Conservation (phyloP, 352 stramenopile genomes). For the Globisporangium spiculum region DNA sequence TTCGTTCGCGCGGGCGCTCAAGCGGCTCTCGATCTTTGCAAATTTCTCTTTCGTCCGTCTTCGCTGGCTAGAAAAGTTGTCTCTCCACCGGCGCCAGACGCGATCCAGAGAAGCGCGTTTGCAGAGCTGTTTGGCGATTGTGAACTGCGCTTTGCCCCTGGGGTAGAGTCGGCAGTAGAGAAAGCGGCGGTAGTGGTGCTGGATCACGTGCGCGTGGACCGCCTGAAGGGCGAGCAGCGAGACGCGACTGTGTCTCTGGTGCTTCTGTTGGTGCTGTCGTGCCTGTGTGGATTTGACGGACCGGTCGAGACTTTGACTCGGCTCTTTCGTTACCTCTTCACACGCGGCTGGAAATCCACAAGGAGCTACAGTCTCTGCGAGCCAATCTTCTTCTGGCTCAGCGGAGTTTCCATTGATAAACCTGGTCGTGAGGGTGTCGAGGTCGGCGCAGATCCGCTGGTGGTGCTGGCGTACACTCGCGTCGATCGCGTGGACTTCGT, state of each 20-base stretch:
- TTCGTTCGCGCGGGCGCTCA: neutral
- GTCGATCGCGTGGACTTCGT: conserved; percentile 1
- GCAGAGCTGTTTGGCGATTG: conserved; percentile 14
- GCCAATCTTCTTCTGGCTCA: neutral
- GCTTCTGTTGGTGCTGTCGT: neutral
- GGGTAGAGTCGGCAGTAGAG: conserved; percentile 21
- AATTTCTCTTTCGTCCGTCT: neutral
- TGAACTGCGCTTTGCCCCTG: conserved; percentile 19
- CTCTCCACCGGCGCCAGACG: conserved; percentile 2
- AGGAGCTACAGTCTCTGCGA: neutral
- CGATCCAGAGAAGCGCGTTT: neutral
- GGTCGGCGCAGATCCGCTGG: neutral
- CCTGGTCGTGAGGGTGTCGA: conserved; percentile 2
- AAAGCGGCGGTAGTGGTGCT: conserved; percentile 23
- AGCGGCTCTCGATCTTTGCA: neutral
- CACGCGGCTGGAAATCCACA: neutral
- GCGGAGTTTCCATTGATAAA: neutral
- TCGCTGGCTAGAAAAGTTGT: neutral
- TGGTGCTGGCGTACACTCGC: neutral
- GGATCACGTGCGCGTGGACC: conserved; percentile 23
- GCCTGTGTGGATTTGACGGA: no score
- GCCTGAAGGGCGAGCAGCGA: conserved; percentile 20
- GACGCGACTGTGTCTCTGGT: conserved; percentile 13
- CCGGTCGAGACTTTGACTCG: neutral
- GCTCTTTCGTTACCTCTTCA: neutral